phyloP scores from a whole-genome alignment of 192 early-diverging fungal species.

The Umbelopsis isabellina region DNA sequence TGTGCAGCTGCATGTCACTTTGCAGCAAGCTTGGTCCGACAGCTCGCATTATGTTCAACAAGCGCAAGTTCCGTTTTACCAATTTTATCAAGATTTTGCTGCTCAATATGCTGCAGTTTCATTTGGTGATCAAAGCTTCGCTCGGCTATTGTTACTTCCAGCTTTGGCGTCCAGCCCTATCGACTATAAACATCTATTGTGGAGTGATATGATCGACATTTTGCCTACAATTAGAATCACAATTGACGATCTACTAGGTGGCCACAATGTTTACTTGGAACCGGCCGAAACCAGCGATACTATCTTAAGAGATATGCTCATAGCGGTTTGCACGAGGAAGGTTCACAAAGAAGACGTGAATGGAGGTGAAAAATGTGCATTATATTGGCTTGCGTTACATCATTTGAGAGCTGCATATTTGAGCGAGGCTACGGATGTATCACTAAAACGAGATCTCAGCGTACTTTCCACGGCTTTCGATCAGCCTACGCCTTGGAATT shows the following conservation, averaged over 20 bases:
- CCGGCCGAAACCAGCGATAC: constrained; percentile 8
- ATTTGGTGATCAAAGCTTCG: constrained; percentile 34
- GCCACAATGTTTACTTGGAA: background rate
- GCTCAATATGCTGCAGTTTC: constrained; percentile 41
- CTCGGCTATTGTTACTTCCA: constrained; percentile 35
- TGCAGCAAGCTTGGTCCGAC: constrained; percentile 34
- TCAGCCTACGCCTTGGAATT: constrained; percentile 2
- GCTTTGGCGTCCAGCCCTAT: background rate
- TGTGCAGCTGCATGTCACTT: constrained; percentile 14
- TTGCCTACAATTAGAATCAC: constrained; percentile 21
- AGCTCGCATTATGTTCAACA: constrained; percentile 37
- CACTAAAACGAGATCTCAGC: background rate
- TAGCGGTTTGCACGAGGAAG: constrained; percentile 7
- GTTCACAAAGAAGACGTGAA: constrained; percentile 13
- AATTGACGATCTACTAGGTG: background rate
- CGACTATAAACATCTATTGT: constrained; percentile 39
- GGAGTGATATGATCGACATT: constrained; percentile 33
- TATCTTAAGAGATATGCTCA: constrained; percentile 8
- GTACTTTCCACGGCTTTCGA: background rate
- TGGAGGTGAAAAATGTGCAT: constrained; percentile 15
- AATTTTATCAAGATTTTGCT: constrained; percentile 43
- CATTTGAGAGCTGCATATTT: constrained; percentile 18
- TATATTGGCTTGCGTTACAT: constrained; percentile 27
- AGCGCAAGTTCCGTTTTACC: constrained; percentile 42
- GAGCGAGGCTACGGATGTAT: background rate